Conservation (phyloP, 352 stramenopile species). For the Blastocystis sp. region DNA sequence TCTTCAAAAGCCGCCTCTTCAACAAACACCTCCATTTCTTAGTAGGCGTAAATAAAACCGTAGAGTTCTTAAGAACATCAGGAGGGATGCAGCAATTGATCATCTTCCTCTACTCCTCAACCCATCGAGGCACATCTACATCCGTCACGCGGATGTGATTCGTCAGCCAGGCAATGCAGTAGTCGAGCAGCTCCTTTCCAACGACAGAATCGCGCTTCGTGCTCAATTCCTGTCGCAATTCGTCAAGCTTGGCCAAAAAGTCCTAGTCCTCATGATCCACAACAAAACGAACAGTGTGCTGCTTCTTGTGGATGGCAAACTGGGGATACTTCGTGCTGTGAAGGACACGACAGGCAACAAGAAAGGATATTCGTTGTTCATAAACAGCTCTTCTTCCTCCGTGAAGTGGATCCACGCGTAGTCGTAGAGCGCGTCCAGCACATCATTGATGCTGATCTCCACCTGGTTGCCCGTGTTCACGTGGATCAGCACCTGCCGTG, state of each 20-base stretch:
- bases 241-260: constrained; percentile 39
- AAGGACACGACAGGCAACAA: neutral
- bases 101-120: constrained; percentile 58
- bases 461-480: constrained; percentile 64
- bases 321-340: constrained; percentile 47
- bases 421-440: constrained; percentile 47
- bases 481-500: constrained; percentile 48
- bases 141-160: constrained; percentile 60
- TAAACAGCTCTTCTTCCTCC: constrained; percentile 55
- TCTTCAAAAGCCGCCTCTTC: neutral
- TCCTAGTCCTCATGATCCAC: neutral
- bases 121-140: neutral
- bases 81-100: constrained; percentile 58
- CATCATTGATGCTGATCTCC: constrained; percentile 40
- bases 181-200: constrained; percentile 54
- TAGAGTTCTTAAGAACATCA: constrained; percentile 7
- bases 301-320: constrained; percentile 47
- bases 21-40: constrained; percentile 10
- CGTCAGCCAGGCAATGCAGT: constrained; percentile 63
- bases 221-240: constrained; percentile 20
- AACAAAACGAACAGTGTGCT: constrained; percentile 1
- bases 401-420: constrained; percentile 67
- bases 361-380: constrained; percentile 63
- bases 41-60: neutral
- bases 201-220: constrained; percentile 17